phyloP scores from a whole-genome alignment of 345 rosid genomes.

The Lumnitzera racemosa region DNA sequence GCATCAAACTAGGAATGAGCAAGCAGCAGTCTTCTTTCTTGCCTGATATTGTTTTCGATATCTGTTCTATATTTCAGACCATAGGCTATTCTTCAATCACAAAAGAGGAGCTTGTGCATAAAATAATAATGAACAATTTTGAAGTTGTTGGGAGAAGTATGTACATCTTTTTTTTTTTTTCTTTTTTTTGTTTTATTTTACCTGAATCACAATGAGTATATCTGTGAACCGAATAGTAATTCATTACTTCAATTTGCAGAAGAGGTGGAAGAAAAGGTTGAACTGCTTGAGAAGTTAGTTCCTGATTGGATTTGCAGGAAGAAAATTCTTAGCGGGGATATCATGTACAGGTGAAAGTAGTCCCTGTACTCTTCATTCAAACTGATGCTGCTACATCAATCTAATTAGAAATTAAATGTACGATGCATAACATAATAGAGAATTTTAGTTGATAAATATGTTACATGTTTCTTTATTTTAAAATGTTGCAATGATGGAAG shows the following conservation, averaged over 20 bases:
- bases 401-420: not conserved
- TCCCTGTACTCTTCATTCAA: not conserved
- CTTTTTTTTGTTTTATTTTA: not conserved
- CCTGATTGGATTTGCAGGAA: slow-evolving; percentile 46
- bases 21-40: slow-evolving; percentile 19
- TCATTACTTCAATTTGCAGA: slow-evolving; percentile 17
- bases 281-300: slow-evolving; percentile 35
- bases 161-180: slow-evolving; percentile 3
- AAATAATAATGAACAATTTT: slow-evolving; percentile 31
- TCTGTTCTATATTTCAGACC: slow-evolving; percentile 28
- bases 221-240: not conserved
- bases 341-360: slow-evolving; percentile 27
- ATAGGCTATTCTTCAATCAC: slow-evolving; percentile 31
- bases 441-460: not conserved
- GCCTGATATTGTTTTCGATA: slow-evolving; percentile 29
- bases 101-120: slow-evolving; percentile 47
- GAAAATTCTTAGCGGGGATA: slow-evolving; percentile 26
- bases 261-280: slow-evolving; percentile 45
- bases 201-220: too few species aligned
- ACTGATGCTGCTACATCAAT: not conserved
- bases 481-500: too few species aligned
- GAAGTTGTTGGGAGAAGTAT: slow-evolving; percentile 36
- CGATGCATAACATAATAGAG: not conserved
- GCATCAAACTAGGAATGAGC: not conserved
- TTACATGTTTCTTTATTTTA: too few species aligned